Evolutionary conservation across 805 yeast species (phyloP).

Genomic region (Lachancea sp.): DNA sequence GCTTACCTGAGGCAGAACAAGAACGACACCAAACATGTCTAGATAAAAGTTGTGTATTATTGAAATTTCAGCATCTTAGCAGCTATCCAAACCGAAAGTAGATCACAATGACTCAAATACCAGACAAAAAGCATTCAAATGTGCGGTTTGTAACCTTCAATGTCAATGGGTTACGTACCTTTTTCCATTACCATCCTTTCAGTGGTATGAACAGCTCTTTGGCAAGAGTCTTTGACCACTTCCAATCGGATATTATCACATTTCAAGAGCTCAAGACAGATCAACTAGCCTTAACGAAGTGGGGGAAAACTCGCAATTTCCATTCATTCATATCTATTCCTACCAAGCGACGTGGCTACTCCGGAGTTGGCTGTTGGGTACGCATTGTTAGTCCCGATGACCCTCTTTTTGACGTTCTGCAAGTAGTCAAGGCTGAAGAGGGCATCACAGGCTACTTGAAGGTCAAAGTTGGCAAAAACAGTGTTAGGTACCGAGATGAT

Average conservation of each 20-base stretch:
- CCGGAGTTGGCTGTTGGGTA: conserved; percentile 85
- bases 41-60: neutral
- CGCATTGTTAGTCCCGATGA: conserved; percentile 45
- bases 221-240: conserved; percentile 40
- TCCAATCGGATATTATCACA: conserved; percentile 72
- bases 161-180: conserved; percentile 75
- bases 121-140: neutral
- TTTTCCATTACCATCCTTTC: conserved; percentile 85
- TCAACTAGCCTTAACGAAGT: conserved; percentile 39
- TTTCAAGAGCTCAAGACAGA: conserved; percentile 77
- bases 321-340: conserved; percentile 68
- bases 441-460: conserved; percentile 70
- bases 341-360: conserved; percentile 64
- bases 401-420: conserved; percentile 35
- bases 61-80: neutral
- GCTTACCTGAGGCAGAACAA: conserved; percentile 16
- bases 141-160: conserved; percentile 66
- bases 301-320: conserved; percentile 51
- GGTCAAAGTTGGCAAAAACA: conserved; percentile 18
- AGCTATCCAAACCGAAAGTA: neutral
- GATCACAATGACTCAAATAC: conserved; percentile 6
- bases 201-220: conserved; percentile 37
- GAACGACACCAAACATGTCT: conserved; percentile 15
- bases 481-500: conserved; percentile 21
- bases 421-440: conserved; percentile 74